phyloP scores from a whole-genome alignment of 768 basidiomycete species.

The Pleurotus salmoneostramineus region DNA sequence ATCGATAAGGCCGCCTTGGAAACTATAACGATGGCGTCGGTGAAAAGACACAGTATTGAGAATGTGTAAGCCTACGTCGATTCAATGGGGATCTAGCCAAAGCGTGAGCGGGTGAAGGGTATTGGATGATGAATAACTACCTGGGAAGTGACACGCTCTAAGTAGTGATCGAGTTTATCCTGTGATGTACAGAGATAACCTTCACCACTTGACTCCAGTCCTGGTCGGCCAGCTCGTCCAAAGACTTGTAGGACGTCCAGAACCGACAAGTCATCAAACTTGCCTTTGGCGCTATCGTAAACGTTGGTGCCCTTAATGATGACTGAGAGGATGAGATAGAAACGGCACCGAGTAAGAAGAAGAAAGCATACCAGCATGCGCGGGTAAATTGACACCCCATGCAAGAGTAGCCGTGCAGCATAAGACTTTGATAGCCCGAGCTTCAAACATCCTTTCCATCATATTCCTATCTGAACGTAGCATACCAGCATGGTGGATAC shows the following conservation, averaged over 20 bases:
- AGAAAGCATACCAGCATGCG: conserved; percentile 74
- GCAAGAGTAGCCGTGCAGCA: conserved; percentile 98
- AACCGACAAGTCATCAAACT: conserved; percentile 89
- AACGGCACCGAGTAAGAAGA: neutral
- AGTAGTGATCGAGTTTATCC: conserved; percentile 89
- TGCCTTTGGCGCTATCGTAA: conserved; percentile 87
- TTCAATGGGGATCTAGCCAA: conserved; percentile 83
- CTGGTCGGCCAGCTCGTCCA: conserved; percentile 90
- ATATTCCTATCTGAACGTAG: conserved; percentile 89
- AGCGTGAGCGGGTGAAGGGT: neutral
- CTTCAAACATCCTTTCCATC: conserved; percentile 93
- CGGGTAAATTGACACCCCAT: conserved; percentile 99
- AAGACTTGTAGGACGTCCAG: conserved; percentile 97
- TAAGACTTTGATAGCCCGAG: conserved; percentile 89
- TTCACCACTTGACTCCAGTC: conserved; percentile 87
- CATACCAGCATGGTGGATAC: conserved; percentile 99
- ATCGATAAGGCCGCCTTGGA: conserved; percentile 82
- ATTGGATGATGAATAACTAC: conserved; percentile 31
- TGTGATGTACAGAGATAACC: conserved; percentile 95
- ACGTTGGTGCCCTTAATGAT: conserved; percentile 97
- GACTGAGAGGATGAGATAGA: conserved; percentile 38
- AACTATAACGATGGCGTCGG: conserved; percentile 36
- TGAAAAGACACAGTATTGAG: neutral
- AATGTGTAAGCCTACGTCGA: conserved; percentile 62
- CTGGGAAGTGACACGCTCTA: conserved; percentile 84